Conservation (phyloP, 306 rosid genomes). For the Malus sylvestris region DNA sequence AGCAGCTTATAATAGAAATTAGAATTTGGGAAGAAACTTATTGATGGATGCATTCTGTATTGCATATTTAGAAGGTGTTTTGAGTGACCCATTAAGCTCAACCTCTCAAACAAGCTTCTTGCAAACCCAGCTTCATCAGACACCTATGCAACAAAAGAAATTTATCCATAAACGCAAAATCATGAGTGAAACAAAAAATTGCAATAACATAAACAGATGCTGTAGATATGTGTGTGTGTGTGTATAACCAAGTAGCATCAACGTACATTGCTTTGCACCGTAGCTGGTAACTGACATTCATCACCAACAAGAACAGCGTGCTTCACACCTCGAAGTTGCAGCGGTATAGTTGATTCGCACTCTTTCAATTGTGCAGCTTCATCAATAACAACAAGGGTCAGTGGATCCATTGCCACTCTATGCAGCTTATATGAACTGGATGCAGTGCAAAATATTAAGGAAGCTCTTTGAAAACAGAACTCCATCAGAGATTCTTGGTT, state of each 20-base stretch:
- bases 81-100: conserved; percentile 35
- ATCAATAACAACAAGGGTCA: conserved; percentile 51
- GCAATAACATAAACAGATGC: background rate
- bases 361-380: conserved; percentile 82
- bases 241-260: background rate
- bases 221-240: too few relatives aligned
- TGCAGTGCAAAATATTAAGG: conserved; percentile 59
- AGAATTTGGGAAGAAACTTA: conserved; percentile 63
- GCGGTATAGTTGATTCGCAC: conserved; percentile 66
- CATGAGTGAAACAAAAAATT: background rate
- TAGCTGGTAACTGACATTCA: conserved; percentile 70
- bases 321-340: conserved; percentile 44
- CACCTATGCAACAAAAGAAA: conserved; percentile 28
- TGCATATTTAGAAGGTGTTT: conserved; percentile 57
- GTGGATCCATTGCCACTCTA: conserved; percentile 33
- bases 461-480: conserved; percentile 53
- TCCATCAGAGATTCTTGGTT: conserved; percentile 11
- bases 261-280: conserved; percentile 55
- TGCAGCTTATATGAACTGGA: conserved; percentile 59
- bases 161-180: background rate
- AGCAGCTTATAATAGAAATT: conserved; percentile 45
- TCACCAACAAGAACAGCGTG: conserved; percentile 75
- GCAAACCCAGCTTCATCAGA: conserved; percentile 52
- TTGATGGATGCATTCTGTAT: conserved; percentile 81
- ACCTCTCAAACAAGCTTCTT: conserved; percentile 71